phyloP scores from a whole-genome alignment of 306 rosid genomes.

The Cucumis hystrix region DNA sequence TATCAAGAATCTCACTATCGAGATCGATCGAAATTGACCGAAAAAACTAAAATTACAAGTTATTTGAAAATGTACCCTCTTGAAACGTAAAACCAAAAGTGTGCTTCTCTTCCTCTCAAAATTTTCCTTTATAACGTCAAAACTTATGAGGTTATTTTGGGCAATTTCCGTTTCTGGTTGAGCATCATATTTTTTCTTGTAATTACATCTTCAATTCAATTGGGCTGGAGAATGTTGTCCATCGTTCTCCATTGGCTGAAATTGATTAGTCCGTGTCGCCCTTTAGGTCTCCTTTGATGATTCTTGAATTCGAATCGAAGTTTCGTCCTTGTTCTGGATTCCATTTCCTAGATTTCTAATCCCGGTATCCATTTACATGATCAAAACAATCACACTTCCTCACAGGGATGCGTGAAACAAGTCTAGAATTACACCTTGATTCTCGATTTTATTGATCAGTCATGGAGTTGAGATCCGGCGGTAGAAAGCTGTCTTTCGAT shows the following conservation, averaged over 20 bases:
- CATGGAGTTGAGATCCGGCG: constrained; percentile 57
- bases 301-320: neutral
- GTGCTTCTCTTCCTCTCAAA: no score
- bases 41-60: no score
- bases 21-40: no score
- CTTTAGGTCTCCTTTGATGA: neutral
- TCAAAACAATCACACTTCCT: neutral
- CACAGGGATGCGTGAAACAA: neutral
- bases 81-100: no score
- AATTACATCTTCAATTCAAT: neutral
- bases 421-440: neutral
- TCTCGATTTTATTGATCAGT: neutral
- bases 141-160: no score
- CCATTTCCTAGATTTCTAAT: neutral
- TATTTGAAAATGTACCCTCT: no score
- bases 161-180: no score
- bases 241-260: neutral
- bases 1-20: no score
- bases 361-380: neutral
- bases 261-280: neutral
- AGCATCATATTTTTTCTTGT: neutral
- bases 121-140: no score
- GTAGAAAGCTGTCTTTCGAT: constrained; percentile 54
- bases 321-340: neutral
- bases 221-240: neutral